Evolutionary conservation across 257 asterid species (phyloP).

Genomic region (Penstemon eatonii): DNA sequence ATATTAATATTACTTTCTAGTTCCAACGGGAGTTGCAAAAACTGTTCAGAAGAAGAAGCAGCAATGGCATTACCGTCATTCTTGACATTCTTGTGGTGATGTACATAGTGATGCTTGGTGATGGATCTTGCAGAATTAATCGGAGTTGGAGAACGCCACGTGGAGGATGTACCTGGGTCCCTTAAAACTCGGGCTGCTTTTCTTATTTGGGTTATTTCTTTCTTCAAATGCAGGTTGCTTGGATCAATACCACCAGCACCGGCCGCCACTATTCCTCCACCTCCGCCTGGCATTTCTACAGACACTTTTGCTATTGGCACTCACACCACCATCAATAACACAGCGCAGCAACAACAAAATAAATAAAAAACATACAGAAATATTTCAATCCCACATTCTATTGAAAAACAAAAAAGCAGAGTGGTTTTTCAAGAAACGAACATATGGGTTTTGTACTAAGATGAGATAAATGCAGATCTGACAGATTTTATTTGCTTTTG

Average conservation of each 20-base stretch:
- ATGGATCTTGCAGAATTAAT: constrained; percentile 70
- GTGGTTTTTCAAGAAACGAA: not conserved
- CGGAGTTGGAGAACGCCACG: constrained; percentile 70
- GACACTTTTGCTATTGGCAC: not conserved
- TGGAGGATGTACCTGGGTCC: constrained; percentile 92
- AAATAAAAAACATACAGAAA: not conserved
- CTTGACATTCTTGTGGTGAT: constrained; percentile 48
- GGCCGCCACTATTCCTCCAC: not conserved
- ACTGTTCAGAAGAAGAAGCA: constrained; percentile 35
- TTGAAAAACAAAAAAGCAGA: too few relatives aligned
- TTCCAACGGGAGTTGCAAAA: not conserved
- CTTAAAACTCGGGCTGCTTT: constrained; percentile 82
- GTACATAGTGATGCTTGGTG: constrained; percentile 63
- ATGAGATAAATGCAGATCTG: constrained; percentile 37
- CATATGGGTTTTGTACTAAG: constrained; percentile 5
- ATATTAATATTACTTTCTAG: constrained; percentile 26
- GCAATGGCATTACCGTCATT: constrained; percentile 37
- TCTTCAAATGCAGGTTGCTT: constrained; percentile 92
- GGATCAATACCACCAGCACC: constrained; percentile 63
- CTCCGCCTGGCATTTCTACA: constrained; percentile 32
- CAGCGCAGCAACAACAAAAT: too few relatives aligned
- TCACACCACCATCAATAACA: too few relatives aligned
- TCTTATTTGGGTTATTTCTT: constrained; percentile 83
- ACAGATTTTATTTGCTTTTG: not conserved
- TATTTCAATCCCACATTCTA: too few relatives aligned